A percentile compares a stretch with the other conserved stretches of the same genome.
Evolutionary conservation across 2,329 filamentous ascomycete genomes (phyloP).

Genomic region (Triangularia setosa): DNA sequence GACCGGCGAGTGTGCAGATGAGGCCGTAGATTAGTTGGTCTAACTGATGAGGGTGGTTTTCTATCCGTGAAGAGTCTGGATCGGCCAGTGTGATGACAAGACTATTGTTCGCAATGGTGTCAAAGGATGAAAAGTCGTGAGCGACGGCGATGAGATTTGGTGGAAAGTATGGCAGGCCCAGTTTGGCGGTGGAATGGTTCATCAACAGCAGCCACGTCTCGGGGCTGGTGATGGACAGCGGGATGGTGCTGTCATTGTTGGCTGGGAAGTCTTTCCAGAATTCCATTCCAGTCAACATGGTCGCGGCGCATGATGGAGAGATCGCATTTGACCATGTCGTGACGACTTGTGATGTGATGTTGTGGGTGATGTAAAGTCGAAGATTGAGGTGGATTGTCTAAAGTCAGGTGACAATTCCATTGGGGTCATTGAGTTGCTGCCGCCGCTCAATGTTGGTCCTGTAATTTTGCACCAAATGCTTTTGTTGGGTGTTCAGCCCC

Average conservation of each 20-base stretch:
- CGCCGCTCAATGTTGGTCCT: background rate
- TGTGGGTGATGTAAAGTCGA: background rate
- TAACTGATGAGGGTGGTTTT: background rate
- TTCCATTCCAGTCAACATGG: slow-evolving; percentile 12
- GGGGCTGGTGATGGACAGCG: background rate
- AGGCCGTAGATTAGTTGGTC: background rate
- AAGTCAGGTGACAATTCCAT: background rate
- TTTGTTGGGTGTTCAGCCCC: background rate
- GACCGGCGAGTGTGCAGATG: background rate
- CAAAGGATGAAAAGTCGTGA: background rate
- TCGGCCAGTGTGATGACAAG: background rate
- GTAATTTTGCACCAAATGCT: background rate
- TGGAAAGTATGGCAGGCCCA: slow-evolving; percentile 17
- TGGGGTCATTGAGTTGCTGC: background rate
- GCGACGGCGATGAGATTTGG: slow-evolving; percentile 17
- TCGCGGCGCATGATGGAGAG: background rate
- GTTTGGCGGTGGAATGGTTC: slow-evolving; percentile 22
- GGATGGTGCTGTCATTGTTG: slow-evolving; percentile 16
- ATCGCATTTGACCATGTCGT: background rate
- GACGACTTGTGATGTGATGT: background rate
- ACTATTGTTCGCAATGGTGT: background rate
- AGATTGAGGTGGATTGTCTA: background rate
- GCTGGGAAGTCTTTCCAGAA: slow-evolving; percentile 11
- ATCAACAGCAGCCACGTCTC: slow-evolving; percentile 19
- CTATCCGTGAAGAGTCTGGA: background rate